Conservation (phyloP, 1,284 basidiomycete genomes). For the Boletus smithii region DNA sequence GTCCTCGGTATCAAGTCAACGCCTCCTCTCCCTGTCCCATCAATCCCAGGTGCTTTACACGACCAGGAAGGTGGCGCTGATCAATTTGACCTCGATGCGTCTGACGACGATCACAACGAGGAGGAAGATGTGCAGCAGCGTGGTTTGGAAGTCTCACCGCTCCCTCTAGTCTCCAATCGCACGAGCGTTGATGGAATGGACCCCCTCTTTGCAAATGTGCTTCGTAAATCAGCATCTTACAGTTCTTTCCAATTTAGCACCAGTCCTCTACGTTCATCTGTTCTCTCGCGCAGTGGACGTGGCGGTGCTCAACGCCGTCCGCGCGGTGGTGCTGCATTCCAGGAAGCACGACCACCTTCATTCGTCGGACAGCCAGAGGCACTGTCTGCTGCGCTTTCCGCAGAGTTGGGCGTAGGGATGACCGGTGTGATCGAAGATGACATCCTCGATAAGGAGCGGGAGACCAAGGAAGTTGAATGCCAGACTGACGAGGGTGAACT, state of each 20-base stretch:
- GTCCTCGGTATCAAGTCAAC: conserved; percentile 35
- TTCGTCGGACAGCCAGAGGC: conserved; percentile 67
- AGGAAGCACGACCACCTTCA: conserved; percentile 63
- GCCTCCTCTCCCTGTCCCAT: conserved; percentile 49
- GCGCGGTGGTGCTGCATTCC: conserved; percentile 62
- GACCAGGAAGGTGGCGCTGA: conserved; percentile 37
- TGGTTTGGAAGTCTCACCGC: conserved; percentile 40
- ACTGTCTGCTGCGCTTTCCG: conserved; percentile 43
- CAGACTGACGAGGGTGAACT: conserved; percentile 50
- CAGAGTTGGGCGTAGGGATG: conserved; percentile 60
- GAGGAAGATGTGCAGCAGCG: conserved; percentile 36
- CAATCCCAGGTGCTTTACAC: conserved; percentile 44
- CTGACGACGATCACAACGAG: conserved; percentile 40
- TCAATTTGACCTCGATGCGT: conserved; percentile 26
- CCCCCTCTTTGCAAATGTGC: conserved; percentile 74
- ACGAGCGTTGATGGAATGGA: conserved; percentile 82
- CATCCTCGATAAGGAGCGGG: conserved; percentile 45
- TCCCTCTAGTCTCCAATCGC: conserved; percentile 46
- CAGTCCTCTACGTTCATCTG: conserved; percentile 56
- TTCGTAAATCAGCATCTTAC: conserved; percentile 57
- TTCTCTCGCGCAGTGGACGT: conserved; percentile 47
- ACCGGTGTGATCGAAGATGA: conserved; percentile 42
- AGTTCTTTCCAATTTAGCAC: conserved; percentile 46
- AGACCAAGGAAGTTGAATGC: conserved; percentile 59
- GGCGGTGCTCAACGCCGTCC: conserved; percentile 51